Percentiles rank a stretch among this genome's conserved stretches.
Evolutionary conservation across 2,329 filamentous ascomycete genomes (phyloP).

Genomic region (Lecanicillium sp.): DNA sequence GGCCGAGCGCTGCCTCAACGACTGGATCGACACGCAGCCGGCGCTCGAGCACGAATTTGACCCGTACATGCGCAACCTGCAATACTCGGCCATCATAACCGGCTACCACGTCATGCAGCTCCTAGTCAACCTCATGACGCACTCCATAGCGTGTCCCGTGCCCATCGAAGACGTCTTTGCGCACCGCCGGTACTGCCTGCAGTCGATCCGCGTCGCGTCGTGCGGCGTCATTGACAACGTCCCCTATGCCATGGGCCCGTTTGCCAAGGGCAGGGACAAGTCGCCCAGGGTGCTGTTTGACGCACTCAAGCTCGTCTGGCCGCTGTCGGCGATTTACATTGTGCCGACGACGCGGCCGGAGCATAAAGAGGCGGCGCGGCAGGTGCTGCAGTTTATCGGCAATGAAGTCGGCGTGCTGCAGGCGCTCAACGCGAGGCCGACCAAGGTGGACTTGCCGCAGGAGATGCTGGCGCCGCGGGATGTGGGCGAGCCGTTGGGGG

Average conservation of each 20-base stretch:
- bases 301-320: conserved; percentile 30
- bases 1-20: conserved; percentile 16
- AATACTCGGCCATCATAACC: conserved; percentile 25
- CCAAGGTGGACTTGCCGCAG: background rate
- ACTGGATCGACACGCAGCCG: conserved; percentile 10
- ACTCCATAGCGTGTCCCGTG: conserved; percentile 18
- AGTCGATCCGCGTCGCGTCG: conserved; percentile 18
- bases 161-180: conserved; percentile 16
- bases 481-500: background rate
- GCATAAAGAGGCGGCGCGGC: conserved; percentile 19
- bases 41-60: conserved; percentile 12
- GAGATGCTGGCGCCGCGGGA: conserved; percentile 1
- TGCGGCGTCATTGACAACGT: conserved; percentile 20
- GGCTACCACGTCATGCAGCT: conserved; percentile 23
- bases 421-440: conserved; percentile 16
- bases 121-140: conserved; percentile 27
- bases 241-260: conserved; percentile 17
- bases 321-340: conserved; percentile 24
- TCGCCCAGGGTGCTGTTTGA: conserved; percentile 27
- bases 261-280: conserved; percentile 15
- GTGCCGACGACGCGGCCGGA: conserved; percentile 19
- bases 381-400: conserved; percentile 24
- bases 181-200: conserved; percentile 20
- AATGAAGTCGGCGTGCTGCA: conserved; percentile 28
- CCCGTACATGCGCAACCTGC: conserved; percentile 25